Evolutionary conservation across 2,329 filamentous ascomycete genomes (phyloP), one percentile per base, ranked within the genome.

Genomic region (Curvularia eragrostidis): DNA sequence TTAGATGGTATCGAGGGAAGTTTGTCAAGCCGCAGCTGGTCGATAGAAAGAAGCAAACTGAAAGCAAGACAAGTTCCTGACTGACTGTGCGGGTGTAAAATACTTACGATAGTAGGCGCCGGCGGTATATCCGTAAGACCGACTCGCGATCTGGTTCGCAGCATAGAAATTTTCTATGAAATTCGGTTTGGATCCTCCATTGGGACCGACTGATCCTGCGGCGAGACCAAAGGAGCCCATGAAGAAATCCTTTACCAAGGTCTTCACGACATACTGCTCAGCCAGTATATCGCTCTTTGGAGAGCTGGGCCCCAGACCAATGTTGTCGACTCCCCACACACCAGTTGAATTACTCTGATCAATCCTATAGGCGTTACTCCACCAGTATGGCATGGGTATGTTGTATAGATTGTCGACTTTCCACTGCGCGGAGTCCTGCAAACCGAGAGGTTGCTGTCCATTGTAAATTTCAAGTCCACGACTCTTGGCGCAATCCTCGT

Each of bases 71-170:
- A 6, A 9, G 5, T 3, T 7, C 38, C 1, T 8, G 9, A 4
- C 9, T 26, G 7, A n/a, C 10, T 3, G 23, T 1, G 2, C 26
- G 9, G 4, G 4, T 26, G 26, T 26, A 7, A 18, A 23, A 10
- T 8, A 75, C 74, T 71, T 51, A 76, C 75, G 65, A 54, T 77
- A 76, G 7, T 46, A 58, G 10, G 73, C 75, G 6, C 75, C 75
- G 5, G 75, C 75, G 0, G 70, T 70, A 52, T 76, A 77, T 19
- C 71, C 71, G 36, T 72, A 77, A 0, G 74, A 72, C 2, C 51
- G 32, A 44, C 72, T 75, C 4, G 74, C 65, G 3, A 67, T 69
- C 4, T 30, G 12, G 12, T 56, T 54, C 1, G 5, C 21, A 15
- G 34, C 38, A 15, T 52, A 56, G 19, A 71, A 64, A 5, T 64